Conservation (phyloP, 73 alveolate species). For the Urostyla sp. region DNA sequence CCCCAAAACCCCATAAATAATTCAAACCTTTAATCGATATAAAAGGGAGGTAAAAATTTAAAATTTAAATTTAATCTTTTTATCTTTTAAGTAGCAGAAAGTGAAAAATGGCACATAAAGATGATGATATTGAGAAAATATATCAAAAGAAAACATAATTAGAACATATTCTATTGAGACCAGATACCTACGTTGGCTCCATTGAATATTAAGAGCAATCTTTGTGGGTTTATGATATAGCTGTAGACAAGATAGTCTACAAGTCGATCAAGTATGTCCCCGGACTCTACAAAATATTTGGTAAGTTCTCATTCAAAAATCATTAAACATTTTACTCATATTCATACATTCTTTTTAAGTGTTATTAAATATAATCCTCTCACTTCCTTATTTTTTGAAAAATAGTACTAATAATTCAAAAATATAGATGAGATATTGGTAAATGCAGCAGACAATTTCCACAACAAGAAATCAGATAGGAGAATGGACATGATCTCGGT, state of each 20-base stretch:
- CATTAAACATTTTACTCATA: not conserved
- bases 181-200: constrained; percentile 99
- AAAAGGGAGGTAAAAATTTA: too few relatives aligned
- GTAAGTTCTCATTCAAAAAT: constrained; percentile 18
- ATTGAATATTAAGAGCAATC: constrained; percentile 84
- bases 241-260: constrained; percentile 69
- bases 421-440: constrained; percentile 96
- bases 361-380: too few relatives aligned
- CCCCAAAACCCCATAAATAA: too few relatives aligned
- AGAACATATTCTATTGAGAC: constrained; percentile 98
- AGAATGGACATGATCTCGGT: constrained; percentile 90
- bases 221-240: constrained; percentile 94
- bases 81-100: constrained; percentile 36
- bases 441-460: constrained; percentile 98
- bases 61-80: not conserved
- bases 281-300: constrained; percentile 99
- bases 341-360: too few relatives aligned
- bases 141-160: constrained; percentile 95
- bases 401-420: not conserved
- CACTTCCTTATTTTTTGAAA: too few relatives aligned
- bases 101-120: too few relatives aligned
- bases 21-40: too few relatives aligned
- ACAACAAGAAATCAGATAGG: constrained; percentile 98
- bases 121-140: constrained; percentile 86
- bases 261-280: constrained; percentile 90